Percentiles rank a stretch among this genome's conserved stretches.
Evolutionary conservation across 257 asterid genomes (phyloP).

Genomic region (Nicotiana otophora): DNA sequence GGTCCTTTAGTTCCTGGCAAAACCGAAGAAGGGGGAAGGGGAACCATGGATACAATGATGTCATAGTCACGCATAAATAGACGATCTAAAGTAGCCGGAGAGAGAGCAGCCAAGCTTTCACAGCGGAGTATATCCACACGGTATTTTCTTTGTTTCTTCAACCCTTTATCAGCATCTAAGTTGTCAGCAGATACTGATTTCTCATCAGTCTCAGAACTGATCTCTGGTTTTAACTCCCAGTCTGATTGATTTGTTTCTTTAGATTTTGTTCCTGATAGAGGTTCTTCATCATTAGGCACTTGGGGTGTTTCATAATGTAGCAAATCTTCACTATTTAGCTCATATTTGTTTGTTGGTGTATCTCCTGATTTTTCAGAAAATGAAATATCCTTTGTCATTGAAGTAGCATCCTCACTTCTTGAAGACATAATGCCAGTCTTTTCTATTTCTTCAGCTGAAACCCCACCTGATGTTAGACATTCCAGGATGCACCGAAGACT

Average conservation of each 20-base stretch:
- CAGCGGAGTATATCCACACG: conserved; percentile 94
- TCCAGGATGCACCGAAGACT: conserved; percentile 91
- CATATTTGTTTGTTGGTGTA: conserved; percentile 25
- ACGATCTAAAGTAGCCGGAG: conserved; percentile 91
- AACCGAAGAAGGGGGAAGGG: conserved; percentile 92
- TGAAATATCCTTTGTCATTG: conserved; percentile 29
- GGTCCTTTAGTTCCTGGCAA: conserved; percentile 98
- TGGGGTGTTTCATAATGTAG: conserved; percentile 15
- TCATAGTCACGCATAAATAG: conserved; percentile 91
- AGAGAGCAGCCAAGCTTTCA: conserved; percentile 94
- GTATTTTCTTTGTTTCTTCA: conserved; percentile 58
- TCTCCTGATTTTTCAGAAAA: conserved; percentile 28
- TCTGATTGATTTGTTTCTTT: conserved; percentile 31
- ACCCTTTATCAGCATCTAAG: conserved; percentile 38
- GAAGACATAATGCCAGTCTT: conserved; percentile 28
- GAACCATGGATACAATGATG: conserved; percentile 93
- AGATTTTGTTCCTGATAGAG: conserved; percentile 22
- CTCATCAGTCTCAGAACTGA: conserved; percentile 41
- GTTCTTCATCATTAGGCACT: conserved; percentile 38
- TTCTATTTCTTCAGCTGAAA: conserved; percentile 42
- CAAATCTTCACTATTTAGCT: conserved; percentile 25
- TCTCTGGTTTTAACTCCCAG: conserved; percentile 33
- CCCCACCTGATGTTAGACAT: conserved; percentile 91
- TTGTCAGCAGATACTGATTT: conserved; percentile 38
- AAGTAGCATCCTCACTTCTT: conserved; percentile 37